Base-by-base conservation (phyloP, 768 basidiomycete species). In the Lyophyllum atratum region DNA sequence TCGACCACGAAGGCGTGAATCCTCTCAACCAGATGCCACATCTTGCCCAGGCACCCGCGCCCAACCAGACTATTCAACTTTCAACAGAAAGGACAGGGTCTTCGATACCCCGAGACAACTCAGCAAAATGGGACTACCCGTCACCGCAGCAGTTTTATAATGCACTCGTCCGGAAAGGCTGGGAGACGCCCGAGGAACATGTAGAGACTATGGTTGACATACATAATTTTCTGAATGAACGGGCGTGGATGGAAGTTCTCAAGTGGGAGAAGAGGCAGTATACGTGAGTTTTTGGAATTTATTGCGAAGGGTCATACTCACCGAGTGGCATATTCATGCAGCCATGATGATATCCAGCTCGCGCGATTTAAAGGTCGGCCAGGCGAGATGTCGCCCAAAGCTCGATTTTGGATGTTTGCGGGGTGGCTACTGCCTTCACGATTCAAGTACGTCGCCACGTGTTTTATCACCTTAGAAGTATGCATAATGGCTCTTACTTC, bases 111-210 rank as follows among this genome's bases (percentile, higher is more conserved):
- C 86, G 95, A 49, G 76, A 85, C 54, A 63, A 66, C 3, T 68
- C 72, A 1, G 70, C 67, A 11, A 82, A 78, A 45, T 98, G 96
- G 96, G 95, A 97, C 69, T 98, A 98, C 72, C 96, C 96, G 2
- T 93, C 90, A 2, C 93, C 95, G 10, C 96, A 98, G 72, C 95
- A 98, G 70, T 98, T 98, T 69, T 95, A 98, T 72, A 98, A 98
- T 72, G 96, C 96, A 0, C 81, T 99, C 14, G 93, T 93, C 10
- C 78, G 94, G 59, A 99, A 99, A 69, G 97, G 97, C 2, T 94
- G 92, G 91, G 95, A 96, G 72, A 96, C 97, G 2, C 94, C 95
- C 0, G 95, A 95, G 72, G 93, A 98, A 64, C 90, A 94, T 72
- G 84, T 98, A 44, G 95, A 95, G 70, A 93, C 87, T 24, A 97